Percentiles rank a stretch among this genome's conserved stretches.
Evolutionary conservation across 441 rosid species (phyloP).

Genomic region (Aquilaria agallochum): DNA sequence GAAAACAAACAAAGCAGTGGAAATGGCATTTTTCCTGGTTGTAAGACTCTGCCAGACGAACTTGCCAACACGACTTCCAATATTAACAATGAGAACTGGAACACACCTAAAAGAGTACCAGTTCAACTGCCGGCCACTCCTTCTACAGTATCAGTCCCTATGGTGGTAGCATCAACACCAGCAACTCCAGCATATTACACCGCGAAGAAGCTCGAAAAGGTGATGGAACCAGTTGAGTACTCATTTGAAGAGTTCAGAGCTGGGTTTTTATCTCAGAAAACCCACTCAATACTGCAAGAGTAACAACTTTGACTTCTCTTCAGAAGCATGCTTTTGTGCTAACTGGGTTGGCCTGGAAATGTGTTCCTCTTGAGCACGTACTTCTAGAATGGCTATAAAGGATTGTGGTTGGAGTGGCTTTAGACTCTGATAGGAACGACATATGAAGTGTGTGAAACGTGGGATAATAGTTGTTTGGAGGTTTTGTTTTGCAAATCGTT

Average conservation of each 20-base stretch:
- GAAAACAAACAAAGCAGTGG: slow-evolving; percentile 25
- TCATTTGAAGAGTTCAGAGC: slow-evolving; percentile 75
- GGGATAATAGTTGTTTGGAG: no score
- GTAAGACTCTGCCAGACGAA: slow-evolving; percentile 19
- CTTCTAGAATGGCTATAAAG: no score
- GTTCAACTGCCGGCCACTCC: slow-evolving; percentile 46
- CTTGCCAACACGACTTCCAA: slow-evolving; percentile 18
- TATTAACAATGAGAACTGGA: slow-evolving; percentile 26
- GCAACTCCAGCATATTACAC: slow-evolving; percentile 35
- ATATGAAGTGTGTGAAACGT: no score
- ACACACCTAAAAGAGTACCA: slow-evolving; percentile 30
- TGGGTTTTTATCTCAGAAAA: slow-evolving; percentile 24
- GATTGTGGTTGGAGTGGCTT: no score
- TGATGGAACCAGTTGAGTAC: slow-evolving; percentile 31
- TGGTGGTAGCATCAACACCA: slow-evolving; percentile 55
- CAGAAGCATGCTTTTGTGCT: no score
- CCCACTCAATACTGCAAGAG: neutral
- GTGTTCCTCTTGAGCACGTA: no score
- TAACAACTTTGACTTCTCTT: no score
- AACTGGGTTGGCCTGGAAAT: no score
- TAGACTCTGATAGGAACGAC: no score
- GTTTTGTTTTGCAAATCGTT: no score
- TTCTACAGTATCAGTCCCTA: slow-evolving; percentile 39
- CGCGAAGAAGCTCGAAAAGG: slow-evolving; percentile 16
- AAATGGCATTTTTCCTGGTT: slow-evolving; percentile 13